Evolutionary conservation across 2,329 filamentous ascomycete genomes (phyloP).

Genomic region (Aspergillus sp.): DNA sequence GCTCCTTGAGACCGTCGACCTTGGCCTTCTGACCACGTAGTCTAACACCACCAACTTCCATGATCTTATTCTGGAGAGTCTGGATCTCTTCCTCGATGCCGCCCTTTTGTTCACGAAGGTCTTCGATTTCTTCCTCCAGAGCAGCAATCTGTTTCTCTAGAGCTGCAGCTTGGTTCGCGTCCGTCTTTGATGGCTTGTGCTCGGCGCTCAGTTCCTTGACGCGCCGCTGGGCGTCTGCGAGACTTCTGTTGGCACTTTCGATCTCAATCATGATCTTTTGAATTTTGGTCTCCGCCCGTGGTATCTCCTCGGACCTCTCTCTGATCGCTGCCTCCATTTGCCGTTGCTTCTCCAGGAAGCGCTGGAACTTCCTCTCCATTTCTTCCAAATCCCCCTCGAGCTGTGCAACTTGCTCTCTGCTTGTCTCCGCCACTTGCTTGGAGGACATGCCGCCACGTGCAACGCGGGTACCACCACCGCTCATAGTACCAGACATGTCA

Average conservation of each 20-base stretch:
- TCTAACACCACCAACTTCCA: conserved; percentile 95
- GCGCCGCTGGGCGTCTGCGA: conserved; percentile 79
- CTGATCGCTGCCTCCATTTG: conserved; percentile 74
- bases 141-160: conserved; percentile 77
- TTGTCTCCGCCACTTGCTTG: conserved; percentile 83
- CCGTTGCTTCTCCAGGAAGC: conserved; percentile 81
- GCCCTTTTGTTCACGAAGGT: conserved; percentile 79
- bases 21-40: conserved; percentile 86
- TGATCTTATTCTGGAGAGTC: conserved; percentile 90
- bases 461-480: conserved; percentile 86
- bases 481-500: conserved; percentile 98
- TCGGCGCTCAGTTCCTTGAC: conserved; percentile 82
- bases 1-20: conserved; percentile 84
- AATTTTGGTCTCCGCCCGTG: conserved; percentile 82
- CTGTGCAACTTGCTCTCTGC: conserved; percentile 83
- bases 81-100: conserved; percentile 94
- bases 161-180: conserved; percentile 70
- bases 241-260: conserved; percentile 80
- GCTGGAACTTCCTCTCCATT: conserved; percentile 78
- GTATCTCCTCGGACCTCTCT: conserved; percentile 74
- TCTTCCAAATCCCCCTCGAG: conserved; percentile 84
- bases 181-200: conserved; percentile 76
- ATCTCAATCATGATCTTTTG: conserved; percentile 89
- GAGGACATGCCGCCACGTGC: conserved; percentile 96
- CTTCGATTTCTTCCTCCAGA: conserved; percentile 75